Conservation (phyloP, 2,329 filamentous ascomycete genomes). For the Xylariales sp. region DNA sequence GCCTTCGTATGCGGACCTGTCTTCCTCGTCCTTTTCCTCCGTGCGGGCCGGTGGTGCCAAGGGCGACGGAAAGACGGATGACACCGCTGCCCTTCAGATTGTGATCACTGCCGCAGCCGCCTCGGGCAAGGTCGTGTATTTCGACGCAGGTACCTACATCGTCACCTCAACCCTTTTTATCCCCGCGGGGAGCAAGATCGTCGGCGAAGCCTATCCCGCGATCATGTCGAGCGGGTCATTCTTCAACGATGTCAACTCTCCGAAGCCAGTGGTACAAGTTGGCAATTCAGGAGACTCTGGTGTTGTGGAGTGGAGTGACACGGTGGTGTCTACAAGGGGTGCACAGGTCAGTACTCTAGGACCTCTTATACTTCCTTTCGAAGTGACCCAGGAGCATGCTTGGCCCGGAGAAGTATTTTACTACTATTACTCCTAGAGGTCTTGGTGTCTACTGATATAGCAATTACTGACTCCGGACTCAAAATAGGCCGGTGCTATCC, state of each 20-base stretch:
- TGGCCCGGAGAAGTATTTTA: background rate
- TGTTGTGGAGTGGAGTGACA: slow-evolving; percentile 70
- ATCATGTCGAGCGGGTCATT: slow-evolving; percentile 63
- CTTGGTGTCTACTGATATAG: background rate
- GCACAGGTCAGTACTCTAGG: slow-evolving; percentile 50
- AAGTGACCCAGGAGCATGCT: background rate
- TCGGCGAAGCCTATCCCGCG: slow-evolving; percentile 68
- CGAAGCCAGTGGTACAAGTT: slow-evolving; percentile 68
- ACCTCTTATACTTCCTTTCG: background rate
- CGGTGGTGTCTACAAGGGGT: slow-evolving; percentile 72
- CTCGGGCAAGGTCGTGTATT: slow-evolving; percentile 66
- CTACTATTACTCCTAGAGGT: background rate
- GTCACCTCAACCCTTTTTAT: slow-evolving; percentile 66
- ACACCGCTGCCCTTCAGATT: slow-evolving; percentile 77
- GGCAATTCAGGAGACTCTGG: slow-evolving; percentile 68
- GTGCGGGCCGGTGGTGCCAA: slow-evolving; percentile 75
- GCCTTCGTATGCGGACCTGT: slow-evolving; percentile 75
- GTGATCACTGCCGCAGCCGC: slow-evolving; percentile 69
- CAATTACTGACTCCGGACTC: background rate
- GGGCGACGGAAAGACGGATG: slow-evolving; percentile 80
- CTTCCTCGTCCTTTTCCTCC: slow-evolving; percentile 72
- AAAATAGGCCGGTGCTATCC: slow-evolving; percentile 63
- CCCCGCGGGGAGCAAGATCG: slow-evolving; percentile 64
- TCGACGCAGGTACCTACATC: slow-evolving; percentile 72
- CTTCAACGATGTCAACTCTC: slow-evolving; percentile 62